Evolutionary conservation across 2,329 filamentous ascomycete genomes (phyloP).

Genomic region (Dothistroma pini): DNA sequence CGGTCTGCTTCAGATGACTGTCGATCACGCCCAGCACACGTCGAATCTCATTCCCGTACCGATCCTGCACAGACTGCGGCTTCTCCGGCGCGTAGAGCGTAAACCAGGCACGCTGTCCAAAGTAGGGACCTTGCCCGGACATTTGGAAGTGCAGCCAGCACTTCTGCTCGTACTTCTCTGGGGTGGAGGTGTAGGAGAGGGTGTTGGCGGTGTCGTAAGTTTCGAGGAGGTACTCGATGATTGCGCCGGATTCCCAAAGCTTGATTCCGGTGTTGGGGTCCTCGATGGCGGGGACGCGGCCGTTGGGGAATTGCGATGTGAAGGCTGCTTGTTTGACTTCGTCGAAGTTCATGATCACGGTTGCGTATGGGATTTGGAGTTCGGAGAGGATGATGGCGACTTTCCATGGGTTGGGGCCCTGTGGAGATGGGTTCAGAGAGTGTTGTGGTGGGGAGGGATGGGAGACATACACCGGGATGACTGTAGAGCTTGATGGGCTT

Average conservation of each 20-base stretch:
- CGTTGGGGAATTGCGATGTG: slow-evolving; percentile 41
- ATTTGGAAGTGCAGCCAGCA: slow-evolving; percentile 35
- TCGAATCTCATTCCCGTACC: slow-evolving; percentile 44
- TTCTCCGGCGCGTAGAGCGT: slow-evolving; percentile 41
- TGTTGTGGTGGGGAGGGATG: neutral
- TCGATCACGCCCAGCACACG: slow-evolving; percentile 47
- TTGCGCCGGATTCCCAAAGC: slow-evolving; percentile 36
- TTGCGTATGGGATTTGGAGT: slow-evolving; percentile 40
- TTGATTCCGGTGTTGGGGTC: slow-evolving; percentile 46
- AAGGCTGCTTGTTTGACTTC: slow-evolving; percentile 41
- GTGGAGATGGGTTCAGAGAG: neutral
- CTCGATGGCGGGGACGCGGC: slow-evolving; percentile 43
- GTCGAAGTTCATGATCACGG: slow-evolving; percentile 36
- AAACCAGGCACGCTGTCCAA: slow-evolving; percentile 47
- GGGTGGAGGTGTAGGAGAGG: slow-evolving; percentile 23
- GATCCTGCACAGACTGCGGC: slow-evolving; percentile 40
- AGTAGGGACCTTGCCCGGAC: slow-evolving; percentile 37
- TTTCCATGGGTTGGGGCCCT: slow-evolving; percentile 43
- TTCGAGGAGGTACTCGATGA: slow-evolving; percentile 29
- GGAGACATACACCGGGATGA: slow-evolving; percentile 20
- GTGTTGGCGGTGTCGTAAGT: slow-evolving; percentile 31
- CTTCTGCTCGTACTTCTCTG: slow-evolving; percentile 25
- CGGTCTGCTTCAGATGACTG: slow-evolving; percentile 32
- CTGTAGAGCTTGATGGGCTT: slow-evolving; percentile 28
- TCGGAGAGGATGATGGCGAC: slow-evolving; percentile 44